Base-by-base conservation (phyloP, 2,329 filamentous ascomycete species). In the Dothistroma pini region DNA sequence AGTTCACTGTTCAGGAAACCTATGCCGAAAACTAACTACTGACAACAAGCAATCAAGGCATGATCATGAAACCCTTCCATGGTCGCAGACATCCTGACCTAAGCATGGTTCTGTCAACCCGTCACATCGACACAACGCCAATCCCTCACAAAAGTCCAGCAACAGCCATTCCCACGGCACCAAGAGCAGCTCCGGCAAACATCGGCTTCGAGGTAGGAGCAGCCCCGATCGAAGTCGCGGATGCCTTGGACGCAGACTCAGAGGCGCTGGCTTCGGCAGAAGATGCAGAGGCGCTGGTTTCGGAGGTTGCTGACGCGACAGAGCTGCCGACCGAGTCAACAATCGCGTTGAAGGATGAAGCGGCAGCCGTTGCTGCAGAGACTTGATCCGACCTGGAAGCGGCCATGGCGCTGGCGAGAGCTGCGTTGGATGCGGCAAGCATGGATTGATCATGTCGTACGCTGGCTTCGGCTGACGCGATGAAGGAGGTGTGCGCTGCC, bases 141-240 rank as follows among this genome's bases (percentile, higher is more conserved):
- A 48, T 38, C 10, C n/a, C 50, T 38, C 63, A 66, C 56, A 66
- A 58, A 50, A 61, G 54, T 21, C 59, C 63, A 53, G 64, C 38
- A 29, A 66, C 57, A 12, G 56, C 62, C 29, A 62, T 56, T 19
- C 64, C 64, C 19, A 65, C 50, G 29, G 63, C 64, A 61, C 63
- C 64, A 44, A 65, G 52, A 21, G 64, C 64, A 49, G 58, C 63
- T 49, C 58, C 64, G 29, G 63, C 64, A 29, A 58, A 56, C 22
- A 63, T 52, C 16, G 64, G 63, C 48, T 53, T 58, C 35, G 57
- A 54, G 32, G 64, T 65, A 4, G 64, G 56, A 10, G 63, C 64
- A 47, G 55, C 56, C 12, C 49, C 38, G 10, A 35, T 61, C 29
- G 58, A 59, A n/a, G 56, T 56, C 16, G 60, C 22, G n/a, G 62